Evolutionary conservation across 805 yeast genomes (phyloP).

Genomic region (Barnettozyma siamensis): DNA sequence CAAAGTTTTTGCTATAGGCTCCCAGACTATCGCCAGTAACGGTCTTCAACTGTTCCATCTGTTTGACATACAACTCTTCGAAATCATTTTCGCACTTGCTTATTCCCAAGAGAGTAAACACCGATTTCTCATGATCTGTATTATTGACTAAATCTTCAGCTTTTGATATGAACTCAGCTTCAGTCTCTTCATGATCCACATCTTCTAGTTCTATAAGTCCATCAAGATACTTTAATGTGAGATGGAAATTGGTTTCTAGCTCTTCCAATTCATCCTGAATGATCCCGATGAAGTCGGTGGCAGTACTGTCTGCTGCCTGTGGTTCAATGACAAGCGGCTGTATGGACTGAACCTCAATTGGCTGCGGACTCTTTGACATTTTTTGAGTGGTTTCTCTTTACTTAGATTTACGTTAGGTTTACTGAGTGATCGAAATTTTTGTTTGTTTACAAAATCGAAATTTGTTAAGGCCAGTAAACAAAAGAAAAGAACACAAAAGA

Average conservation of each 20-base stretch:
- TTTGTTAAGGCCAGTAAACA: neutral
- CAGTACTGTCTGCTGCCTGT: neutral
- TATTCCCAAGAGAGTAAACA: slow-evolving; percentile 4
- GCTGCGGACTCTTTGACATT: neutral
- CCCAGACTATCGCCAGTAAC: slow-evolving; percentile 10
- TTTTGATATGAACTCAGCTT: slow-evolving; percentile 4
- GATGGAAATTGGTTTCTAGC: slow-evolving; percentile 9
- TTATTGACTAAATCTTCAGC: slow-evolving; percentile 1
- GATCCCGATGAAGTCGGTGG: slow-evolving; percentile 1
- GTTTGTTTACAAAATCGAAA: neutral
- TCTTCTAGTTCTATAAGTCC: slow-evolving; percentile 14
- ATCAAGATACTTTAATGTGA: slow-evolving; percentile 11
- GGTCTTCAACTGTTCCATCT: slow-evolving; percentile 3
- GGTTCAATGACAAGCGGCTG: slow-evolving; percentile 1
- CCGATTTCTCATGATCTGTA: neutral
- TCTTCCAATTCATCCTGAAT: slow-evolving; percentile 10
- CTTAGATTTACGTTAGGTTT: no score
- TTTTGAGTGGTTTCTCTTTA: no score
- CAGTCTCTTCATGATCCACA: slow-evolving; percentile 10
- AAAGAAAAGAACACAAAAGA: neutral
- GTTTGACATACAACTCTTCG: slow-evolving; percentile 7
- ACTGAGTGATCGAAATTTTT: neutral
- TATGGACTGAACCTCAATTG: neutral
- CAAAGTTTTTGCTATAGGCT: slow-evolving; percentile 15
- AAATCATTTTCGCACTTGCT: slow-evolving; percentile 14